Evolutionary conservation across 192 early-diverging fungal species (phyloP).

Genomic region (Linnemannia hyalina): DNA sequence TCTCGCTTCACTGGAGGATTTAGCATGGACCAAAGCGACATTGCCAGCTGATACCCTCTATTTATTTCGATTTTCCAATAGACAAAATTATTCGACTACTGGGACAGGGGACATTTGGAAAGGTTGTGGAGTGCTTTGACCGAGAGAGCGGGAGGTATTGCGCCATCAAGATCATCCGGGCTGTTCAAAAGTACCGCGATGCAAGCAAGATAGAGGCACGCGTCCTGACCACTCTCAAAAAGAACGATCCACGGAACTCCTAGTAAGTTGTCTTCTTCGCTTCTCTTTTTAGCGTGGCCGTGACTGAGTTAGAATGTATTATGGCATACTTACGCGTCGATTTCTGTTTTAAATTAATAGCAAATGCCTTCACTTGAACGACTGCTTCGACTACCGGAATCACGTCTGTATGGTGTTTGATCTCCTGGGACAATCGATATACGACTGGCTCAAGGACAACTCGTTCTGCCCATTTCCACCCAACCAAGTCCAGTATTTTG

Average conservation of each 20-base stretch:
- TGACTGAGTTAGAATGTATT: no score
- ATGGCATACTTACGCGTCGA: neutral
- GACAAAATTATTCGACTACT: slow-evolving; percentile 87
- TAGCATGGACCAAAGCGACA: slow-evolving; percentile 89
- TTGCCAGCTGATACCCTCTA: slow-evolving; percentile 59
- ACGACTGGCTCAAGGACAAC: slow-evolving; percentile 96
- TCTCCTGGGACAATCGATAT: slow-evolving; percentile 86
- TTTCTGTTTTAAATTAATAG: slow-evolving; percentile 48
- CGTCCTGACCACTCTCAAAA: slow-evolving; percentile 83
- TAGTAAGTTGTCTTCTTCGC: slow-evolving; percentile 71
- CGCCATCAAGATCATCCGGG: slow-evolving; percentile 96
- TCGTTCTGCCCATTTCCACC: slow-evolving; percentile 92
- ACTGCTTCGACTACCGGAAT: slow-evolving; percentile 89
- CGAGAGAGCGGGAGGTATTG: slow-evolving; percentile 63
- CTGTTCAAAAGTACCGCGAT: slow-evolving; percentile 95
- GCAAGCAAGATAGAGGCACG: slow-evolving; percentile 91
- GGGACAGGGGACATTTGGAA: slow-evolving; percentile 98
- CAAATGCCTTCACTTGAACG: slow-evolving; percentile 90
- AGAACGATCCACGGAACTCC: slow-evolving; percentile 83
- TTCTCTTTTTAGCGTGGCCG: neutral
- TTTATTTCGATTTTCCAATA: slow-evolving; percentile 42
- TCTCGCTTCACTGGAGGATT: slow-evolving; percentile 86
- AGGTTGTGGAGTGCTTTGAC: slow-evolving; percentile 92
- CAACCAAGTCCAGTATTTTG: slow-evolving; percentile 87
- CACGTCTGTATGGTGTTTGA: slow-evolving; percentile 99